Conservation (phyloP, 805 yeast genomes). For the Suhomyces tanzawaensis region DNA sequence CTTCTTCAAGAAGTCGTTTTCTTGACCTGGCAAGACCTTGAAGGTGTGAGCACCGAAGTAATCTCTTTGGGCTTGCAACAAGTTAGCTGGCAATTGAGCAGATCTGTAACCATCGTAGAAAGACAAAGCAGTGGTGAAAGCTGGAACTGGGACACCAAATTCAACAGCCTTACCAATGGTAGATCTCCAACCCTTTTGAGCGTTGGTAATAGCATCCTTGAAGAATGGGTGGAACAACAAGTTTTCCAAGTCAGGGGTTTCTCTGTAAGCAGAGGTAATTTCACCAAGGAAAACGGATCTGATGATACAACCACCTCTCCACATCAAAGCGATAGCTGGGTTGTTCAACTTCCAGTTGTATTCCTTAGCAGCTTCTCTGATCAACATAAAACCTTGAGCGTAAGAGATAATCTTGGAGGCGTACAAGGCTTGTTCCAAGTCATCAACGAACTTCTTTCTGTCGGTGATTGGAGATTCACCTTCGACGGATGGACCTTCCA, state of each 20-base stretch:
- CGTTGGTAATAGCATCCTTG: slow-evolving; percentile 84
- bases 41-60: slow-evolving; percentile 99
- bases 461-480: slow-evolving; percentile 63
- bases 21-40: slow-evolving; percentile 86
- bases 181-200: slow-evolving; percentile 95
- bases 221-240: slow-evolving; percentile 94
- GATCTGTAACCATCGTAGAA: slow-evolving; percentile 99
- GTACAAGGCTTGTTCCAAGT: slow-evolving; percentile 95
- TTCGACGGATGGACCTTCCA: slow-evolving; percentile 75
- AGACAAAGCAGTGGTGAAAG: slow-evolving; percentile 92
- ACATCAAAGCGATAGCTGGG: slow-evolving; percentile 98
- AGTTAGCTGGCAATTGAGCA: slow-evolving; percentile 92
- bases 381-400: slow-evolving; percentile 99
- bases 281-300: slow-evolving; percentile 98
- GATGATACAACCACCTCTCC: slow-evolving; percentile 99
- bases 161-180: slow-evolving; percentile 73
- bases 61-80: slow-evolving; percentile 99
- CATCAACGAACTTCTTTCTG: slow-evolving; percentile 81
- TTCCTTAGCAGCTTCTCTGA: slow-evolving; percentile 96
- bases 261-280: slow-evolving; percentile 94
- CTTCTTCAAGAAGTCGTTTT: slow-evolving; percentile 71
- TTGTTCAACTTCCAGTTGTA: slow-evolving; percentile 96
- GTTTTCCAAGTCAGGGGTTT: slow-evolving; percentile 91
- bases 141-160: slow-evolving; percentile 96
- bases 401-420: slow-evolving; percentile 98